Conservation (phyloP, 768 basidiomycete species). For the Ephemerocybe angulata region DNA sequence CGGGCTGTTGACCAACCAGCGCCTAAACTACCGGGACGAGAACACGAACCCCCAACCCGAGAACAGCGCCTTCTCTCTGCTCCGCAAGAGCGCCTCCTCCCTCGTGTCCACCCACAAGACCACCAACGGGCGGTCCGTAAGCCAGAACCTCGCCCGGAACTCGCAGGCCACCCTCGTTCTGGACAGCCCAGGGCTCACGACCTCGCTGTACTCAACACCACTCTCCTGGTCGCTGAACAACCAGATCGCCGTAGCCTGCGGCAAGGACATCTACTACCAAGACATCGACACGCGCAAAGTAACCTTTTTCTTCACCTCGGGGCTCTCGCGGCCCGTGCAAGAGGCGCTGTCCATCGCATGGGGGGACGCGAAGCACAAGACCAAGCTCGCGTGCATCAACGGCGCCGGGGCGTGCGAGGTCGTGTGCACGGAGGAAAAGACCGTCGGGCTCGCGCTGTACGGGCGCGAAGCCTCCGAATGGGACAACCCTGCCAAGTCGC, state of each 20-base stretch:
- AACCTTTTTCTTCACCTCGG: conserved; percentile 36
- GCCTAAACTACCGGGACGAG: conserved; percentile 51
- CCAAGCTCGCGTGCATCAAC: conserved; percentile 50
- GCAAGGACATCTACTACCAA: conserved; percentile 57
- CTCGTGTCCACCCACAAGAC: conserved; percentile 38
- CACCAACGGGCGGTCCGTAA: conserved; percentile 43
- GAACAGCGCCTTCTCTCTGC: conserved; percentile 40
- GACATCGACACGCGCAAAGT: conserved; percentile 54
- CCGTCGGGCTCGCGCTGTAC: not conserved
- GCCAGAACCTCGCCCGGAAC: conserved; percentile 51
- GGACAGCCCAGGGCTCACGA: conserved; percentile 62
- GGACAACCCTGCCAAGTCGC: conserved; percentile 14
- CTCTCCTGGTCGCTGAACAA: conserved; percentile 61
- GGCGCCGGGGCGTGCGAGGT: conserved; percentile 47
- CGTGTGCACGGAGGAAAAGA: conserved; percentile 37
- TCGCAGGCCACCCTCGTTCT: conserved; percentile 55
- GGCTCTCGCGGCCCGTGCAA: conserved; percentile 24
- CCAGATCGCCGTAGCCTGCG: conserved; percentile 61
- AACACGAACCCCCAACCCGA: conserved; percentile 22
- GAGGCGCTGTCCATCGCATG: conserved; percentile 44
- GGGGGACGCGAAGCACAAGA: conserved; percentile 39
- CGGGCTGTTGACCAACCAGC: conserved; percentile 52
- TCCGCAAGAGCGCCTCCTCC: conserved; percentile 51
- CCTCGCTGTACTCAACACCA: conserved; percentile 51
- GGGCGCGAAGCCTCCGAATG: conserved; percentile 4